Conservation (phyloP, 2,329 filamentous ascomycete genomes). For the Chaetothyriales sp. region DNA sequence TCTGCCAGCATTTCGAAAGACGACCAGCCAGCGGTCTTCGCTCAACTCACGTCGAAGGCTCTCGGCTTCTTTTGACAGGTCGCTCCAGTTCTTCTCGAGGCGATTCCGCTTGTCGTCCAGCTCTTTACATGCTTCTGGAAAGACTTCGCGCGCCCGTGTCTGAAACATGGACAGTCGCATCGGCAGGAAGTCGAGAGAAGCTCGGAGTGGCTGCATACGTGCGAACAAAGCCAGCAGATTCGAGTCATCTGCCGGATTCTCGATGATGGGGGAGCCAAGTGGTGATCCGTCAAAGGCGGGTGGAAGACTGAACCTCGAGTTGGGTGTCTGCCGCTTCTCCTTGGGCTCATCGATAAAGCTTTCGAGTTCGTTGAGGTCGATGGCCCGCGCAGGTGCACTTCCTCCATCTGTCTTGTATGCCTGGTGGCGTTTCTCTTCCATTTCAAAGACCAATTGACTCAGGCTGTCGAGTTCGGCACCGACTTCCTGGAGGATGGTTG, state of each 20-base stretch:
- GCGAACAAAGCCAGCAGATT: conserved; percentile 82
- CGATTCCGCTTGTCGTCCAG: conserved; percentile 58
- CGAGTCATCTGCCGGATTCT: conserved; percentile 59
- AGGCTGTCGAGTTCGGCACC: conserved; percentile 73
- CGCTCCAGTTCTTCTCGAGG: conserved; percentile 74
- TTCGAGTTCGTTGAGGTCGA: conserved; percentile 77
- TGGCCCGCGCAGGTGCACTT: conserved; percentile 41
- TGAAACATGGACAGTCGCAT: conserved; percentile 87
- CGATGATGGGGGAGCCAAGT: conserved; percentile 26
- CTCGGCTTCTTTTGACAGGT: conserved; percentile 79
- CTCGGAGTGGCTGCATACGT: conserved; percentile 82
- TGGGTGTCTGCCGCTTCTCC: conserved; percentile 37
- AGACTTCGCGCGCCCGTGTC: conserved; percentile 56
- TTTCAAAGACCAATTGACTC: conserved; percentile 75
- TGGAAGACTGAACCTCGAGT: conserved; percentile 50
- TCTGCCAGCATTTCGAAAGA: conserved; percentile 81
- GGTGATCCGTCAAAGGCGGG: conserved; percentile 36
- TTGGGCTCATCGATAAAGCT: conserved; percentile 80
- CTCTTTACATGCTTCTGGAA: conserved; percentile 84
- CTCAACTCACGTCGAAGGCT: conserved; percentile 76
- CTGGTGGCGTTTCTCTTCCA: conserved; percentile 88
- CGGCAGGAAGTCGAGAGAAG: conserved; percentile 85
- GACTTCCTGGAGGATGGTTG: conserved; percentile 81
- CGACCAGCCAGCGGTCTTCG: conserved; percentile 89
- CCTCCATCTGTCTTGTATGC: conserved; percentile 49